Conservation (phyloP, 345 rosid genomes). For the Populus nigra region DNA sequence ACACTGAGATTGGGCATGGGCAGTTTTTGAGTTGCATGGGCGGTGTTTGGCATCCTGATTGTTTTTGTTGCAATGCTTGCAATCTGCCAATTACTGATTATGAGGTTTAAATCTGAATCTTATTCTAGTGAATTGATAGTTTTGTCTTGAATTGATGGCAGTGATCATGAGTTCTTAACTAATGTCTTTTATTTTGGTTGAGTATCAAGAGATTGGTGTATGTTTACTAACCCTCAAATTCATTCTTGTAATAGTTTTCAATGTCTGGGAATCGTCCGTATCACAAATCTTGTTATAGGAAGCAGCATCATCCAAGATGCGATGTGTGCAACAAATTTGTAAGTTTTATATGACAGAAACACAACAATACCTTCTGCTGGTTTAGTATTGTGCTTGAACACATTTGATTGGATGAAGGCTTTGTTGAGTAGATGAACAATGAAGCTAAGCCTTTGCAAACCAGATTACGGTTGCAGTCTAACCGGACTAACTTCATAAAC, state of each 20-base stretch:
- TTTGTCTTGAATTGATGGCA: constrained; percentile 13
- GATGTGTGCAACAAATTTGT: constrained; percentile 86
- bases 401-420: not conserved
- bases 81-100: constrained; percentile 64
- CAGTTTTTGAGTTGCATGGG: constrained; percentile 76
- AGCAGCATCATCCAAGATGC: constrained; percentile 81
- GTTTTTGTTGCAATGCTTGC: constrained; percentile 76
- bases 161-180: constrained; percentile 12
- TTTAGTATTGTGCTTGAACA: not conserved
- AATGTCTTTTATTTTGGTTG: not conserved
- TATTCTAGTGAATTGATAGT: not conserved
- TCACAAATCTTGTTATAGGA: constrained; percentile 85
- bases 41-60: constrained; percentile 83
- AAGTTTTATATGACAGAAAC: constrained; percentile 35
- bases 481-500: not conserved
- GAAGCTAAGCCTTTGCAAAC: not conserved
- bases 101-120: constrained; percentile 50
- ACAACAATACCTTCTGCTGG: not conserved
- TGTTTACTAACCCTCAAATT: constrained; percentile 21
- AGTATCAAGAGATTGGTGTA: not conserved
- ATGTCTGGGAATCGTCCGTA: constrained; percentile 69
- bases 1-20: constrained; percentile 84
- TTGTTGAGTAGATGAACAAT: not conserved
- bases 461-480: not conserved
- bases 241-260: constrained; percentile 57